Evolutionary conservation across 225 moss, liverwort and hornwort genomes (phyloP).

Genomic region (Physcomitrellopsis africana): DNA sequence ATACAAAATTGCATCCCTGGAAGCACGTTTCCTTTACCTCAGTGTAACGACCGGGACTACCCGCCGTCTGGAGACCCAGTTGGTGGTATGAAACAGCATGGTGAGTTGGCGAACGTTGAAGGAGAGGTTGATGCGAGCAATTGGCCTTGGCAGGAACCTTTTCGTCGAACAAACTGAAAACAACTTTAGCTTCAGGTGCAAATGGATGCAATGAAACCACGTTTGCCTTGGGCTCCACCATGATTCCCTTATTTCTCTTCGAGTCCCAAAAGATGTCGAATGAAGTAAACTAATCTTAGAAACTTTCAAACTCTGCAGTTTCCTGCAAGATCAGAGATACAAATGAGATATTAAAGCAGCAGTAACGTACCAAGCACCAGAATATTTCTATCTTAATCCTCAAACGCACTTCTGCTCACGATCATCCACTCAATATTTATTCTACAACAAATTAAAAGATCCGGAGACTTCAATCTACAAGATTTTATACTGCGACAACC

Average conservation of each 20-base stretch:
- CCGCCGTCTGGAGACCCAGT: constrained; percentile 15
- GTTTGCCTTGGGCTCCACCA: constrained; percentile 49
- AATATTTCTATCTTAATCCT: too few relatives aligned
- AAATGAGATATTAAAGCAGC: too few relatives aligned
- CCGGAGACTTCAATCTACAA: too few relatives aligned
- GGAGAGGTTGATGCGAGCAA: constrained; percentile 35
- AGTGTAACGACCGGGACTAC: constrained; percentile 29
- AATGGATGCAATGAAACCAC: constrained; percentile 37
- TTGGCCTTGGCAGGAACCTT: constrained; percentile 33
- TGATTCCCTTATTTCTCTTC: constrained; percentile 39
- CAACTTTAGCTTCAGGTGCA: constrained; percentile 40
- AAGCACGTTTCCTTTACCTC: constrained; percentile 34
- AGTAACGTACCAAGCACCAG: too few relatives aligned
- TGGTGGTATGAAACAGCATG: constrained; percentile 35
- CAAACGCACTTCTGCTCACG: too few relatives aligned
- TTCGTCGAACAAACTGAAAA: constrained; percentile 34
- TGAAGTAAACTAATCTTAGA: too few relatives aligned
- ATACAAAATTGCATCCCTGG: neutral
- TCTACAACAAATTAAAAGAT: too few relatives aligned
- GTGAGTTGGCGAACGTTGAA: constrained; percentile 40
- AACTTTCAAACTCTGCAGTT: too few relatives aligned
- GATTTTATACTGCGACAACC: too few relatives aligned
- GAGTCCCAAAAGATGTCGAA: constrained; percentile 26
- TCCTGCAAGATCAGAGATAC: too few relatives aligned
- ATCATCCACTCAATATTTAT: too few relatives aligned